Base-by-base conservation (phyloP, 2,329 filamentous ascomycete genomes). In the Clarireedia paspali region DNA sequence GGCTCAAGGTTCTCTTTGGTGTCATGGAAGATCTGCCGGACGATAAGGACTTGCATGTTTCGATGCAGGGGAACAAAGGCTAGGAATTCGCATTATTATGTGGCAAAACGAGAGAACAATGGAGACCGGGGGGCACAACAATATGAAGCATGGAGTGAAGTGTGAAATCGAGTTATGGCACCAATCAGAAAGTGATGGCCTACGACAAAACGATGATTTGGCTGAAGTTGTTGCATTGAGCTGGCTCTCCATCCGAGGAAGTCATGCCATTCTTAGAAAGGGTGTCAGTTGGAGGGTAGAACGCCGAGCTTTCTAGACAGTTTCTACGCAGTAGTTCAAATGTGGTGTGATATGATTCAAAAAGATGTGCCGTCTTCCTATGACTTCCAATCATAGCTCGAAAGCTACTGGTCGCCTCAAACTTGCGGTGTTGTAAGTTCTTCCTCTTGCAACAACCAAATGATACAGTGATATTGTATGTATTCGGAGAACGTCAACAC, bases 1-100 rank as follows among this genome's bases (percentile, higher is more conserved):
- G 82, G 82, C 68, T 87, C 51, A 77, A 78, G 55, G 81, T 87
- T 39, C 75, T 83, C 50, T 87, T 86, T 72, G 81, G 79, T 7
- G 74, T 83, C 14, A 69, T 82, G 27, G 77, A 73, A 49, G 67
- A 65, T 53, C 52, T 54, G 34, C 52, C 52, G 5, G 34, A 42
- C 45, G 34, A 49, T 34, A 55, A 50, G 53, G 46, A 24, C 17
- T 36, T 40, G 47, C 39, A 50, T 50, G 36, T 17, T 23, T 54
- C 47, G 52, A 49, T 50, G 52, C 45, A 49, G 17, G n/a, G 26
- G 7, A 54, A 30, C 15, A 40, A 40, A 49, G 44, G 36, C 47
- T 42, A 24, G 15, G n/a, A 17, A 30, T 38, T 20, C 26, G 24
- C 39, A 15, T 27, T 24, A 36, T 26, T 15, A 39, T 44, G 47